These are phyloP conservation scores for Cercospora sp. DNA, from an alignment of 2,329 filamentous ascomycete species.

Conservation along the genomic window DNA sequence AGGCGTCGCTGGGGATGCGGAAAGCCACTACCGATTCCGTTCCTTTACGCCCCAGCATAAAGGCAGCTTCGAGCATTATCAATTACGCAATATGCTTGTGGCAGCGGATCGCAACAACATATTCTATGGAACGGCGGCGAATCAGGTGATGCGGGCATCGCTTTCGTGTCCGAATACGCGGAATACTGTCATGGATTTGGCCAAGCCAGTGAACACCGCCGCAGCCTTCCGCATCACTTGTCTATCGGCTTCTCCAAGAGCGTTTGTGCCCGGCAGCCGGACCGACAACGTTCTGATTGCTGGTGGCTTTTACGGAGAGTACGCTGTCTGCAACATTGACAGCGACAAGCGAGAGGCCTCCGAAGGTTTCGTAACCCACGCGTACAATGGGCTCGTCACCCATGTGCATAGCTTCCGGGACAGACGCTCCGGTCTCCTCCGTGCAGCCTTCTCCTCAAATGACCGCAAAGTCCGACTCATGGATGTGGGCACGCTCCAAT, in stretches of 20 bases:
- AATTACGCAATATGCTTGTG: constrained; percentile 59
- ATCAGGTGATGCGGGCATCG: constrained; percentile 51
- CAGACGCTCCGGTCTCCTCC: constrained; percentile 49
- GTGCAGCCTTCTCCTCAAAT: constrained; percentile 59
- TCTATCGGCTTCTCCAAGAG: constrained; percentile 20
- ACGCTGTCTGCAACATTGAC: constrained; percentile 47
- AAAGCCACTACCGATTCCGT: constrained; percentile 33
- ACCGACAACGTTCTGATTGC: constrained; percentile 45
- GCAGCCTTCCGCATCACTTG: constrained; percentile 26
- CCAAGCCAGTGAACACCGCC: constrained; percentile 26
- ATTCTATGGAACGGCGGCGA: constrained; percentile 51
- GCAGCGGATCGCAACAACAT: constrained; percentile 56
- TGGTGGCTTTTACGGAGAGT: constrained; percentile 60
- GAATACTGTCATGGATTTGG: constrained; percentile 52
- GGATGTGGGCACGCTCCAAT: constrained; percentile 58
- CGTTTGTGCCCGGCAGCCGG: neutral
- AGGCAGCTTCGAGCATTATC: constrained; percentile 58
- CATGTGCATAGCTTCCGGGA: constrained; percentile 56
- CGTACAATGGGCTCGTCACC: constrained; percentile 58
- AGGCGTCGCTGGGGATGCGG: constrained; percentile 12
- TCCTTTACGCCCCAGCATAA: constrained; percentile 45
- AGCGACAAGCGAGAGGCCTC: constrained; percentile 35
- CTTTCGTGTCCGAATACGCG: constrained; percentile 48
- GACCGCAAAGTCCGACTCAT: constrained; percentile 56
- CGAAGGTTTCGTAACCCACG: constrained; percentile 52